Conservation (phyloP, 2,329 filamentous ascomycete species). For the Scedosporium apiospermum region DNA sequence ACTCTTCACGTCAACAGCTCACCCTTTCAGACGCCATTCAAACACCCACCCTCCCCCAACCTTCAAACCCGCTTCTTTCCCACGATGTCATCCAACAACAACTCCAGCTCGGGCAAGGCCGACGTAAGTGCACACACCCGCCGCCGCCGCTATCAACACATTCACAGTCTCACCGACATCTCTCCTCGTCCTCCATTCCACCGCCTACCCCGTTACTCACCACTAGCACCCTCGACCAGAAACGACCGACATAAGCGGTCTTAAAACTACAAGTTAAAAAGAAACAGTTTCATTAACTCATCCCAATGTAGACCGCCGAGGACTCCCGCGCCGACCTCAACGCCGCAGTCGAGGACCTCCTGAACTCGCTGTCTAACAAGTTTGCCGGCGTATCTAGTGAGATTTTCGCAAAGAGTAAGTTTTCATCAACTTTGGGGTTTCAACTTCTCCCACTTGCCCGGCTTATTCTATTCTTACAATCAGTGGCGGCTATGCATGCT, state of each 20-base stretch:
- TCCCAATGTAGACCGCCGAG: neutral
- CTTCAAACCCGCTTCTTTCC: neutral
- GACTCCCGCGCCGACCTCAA: constrained; percentile 53
- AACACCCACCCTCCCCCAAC: neutral
- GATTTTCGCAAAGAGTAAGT: constrained; percentile 78
- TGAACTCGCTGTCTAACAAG: constrained; percentile 76
- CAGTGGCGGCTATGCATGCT: neutral
- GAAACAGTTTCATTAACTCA: neutral
- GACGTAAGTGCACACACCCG: constrained; percentile 20
- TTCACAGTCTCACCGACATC: neutral
- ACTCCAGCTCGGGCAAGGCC: constrained; percentile 23
- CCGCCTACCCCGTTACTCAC: neutral
- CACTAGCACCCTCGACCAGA: neutral
- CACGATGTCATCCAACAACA: constrained; percentile 26
- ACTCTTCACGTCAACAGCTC: neutral
- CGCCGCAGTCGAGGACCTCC: constrained; percentile 73
- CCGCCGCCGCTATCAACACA: neutral
- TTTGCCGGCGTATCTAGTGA: constrained; percentile 79
- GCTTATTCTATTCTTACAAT: neutral
- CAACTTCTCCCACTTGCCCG: neutral
- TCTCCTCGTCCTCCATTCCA: neutral
- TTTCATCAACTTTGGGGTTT: neutral
- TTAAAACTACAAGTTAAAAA: neutral
- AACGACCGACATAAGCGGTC: neutral
- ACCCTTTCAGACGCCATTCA: neutral